phyloP scores from a whole-genome alignment of 352 stramenopile genomes.

The Globisporangium camurandrum region DNA sequence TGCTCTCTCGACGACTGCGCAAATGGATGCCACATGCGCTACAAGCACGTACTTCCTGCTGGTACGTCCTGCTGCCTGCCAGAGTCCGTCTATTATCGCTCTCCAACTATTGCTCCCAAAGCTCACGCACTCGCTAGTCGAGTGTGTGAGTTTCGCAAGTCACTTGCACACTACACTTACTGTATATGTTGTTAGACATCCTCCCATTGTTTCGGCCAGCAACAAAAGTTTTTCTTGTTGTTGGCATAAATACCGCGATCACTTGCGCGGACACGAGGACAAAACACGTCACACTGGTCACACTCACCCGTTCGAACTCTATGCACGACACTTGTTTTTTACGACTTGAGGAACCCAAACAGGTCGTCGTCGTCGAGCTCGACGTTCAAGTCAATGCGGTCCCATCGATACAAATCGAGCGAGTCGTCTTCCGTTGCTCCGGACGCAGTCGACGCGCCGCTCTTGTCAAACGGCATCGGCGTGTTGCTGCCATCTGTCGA shows the following conservation, averaged over 20 bases:
- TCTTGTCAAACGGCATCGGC: conserved; percentile 9
- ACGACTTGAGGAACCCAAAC: conserved; percentile 82
- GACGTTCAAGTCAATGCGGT: conserved; percentile 78
- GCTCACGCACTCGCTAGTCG: not conserved
- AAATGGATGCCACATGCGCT: too few relatives aligned
- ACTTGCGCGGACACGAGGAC: not conserved
- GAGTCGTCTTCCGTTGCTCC: conserved; percentile 31
- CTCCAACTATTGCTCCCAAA: not conserved
- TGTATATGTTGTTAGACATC: not conserved
- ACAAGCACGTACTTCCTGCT: not conserved
- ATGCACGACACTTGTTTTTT: conserved; percentile 1
- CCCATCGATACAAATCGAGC: conserved; percentile 71
- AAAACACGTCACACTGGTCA: not conserved
- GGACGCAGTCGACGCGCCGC: not conserved
- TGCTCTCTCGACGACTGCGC: too few relatives aligned
- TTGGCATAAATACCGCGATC: conserved; percentile 1
- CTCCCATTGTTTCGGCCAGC: not conserved
- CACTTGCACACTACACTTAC: not conserved
- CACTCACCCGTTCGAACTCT: not conserved
- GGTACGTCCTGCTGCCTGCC: not conserved
- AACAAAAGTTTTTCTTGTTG: too few relatives aligned
- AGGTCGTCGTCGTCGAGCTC: conserved; percentile 80
- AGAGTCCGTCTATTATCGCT: not conserved
- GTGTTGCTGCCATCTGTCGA: not conserved
- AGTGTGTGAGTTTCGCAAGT: not conserved